Percentiles rank a stretch among this genome's conserved stretches.
phyloP scores from a whole-genome alignment of 192 early-diverging fungal species.

The Entomortierella beljakovae region DNA sequence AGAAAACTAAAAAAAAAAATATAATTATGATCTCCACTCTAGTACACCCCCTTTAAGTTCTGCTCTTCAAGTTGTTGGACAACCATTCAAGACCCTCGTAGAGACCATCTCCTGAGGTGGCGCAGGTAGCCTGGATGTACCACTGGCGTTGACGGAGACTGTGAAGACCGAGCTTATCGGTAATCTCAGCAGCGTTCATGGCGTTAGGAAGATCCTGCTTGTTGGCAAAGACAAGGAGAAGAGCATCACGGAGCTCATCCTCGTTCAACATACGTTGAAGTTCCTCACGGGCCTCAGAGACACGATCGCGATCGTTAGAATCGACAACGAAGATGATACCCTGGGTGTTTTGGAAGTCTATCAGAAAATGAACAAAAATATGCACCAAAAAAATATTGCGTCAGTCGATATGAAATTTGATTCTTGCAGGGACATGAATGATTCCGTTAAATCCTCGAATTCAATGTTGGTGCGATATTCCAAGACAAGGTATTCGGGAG shows the following conservation, averaged over 20 bases:
- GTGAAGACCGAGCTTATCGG: constrained; percentile 92
- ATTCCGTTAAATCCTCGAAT: no score
- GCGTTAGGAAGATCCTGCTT: constrained; percentile 99
- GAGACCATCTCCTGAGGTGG: constrained; percentile 94
- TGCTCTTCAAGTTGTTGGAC: constrained; percentile 73
- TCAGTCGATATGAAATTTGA: no score
- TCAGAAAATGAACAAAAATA: constrained; percentile 5
- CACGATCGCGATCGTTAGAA: constrained; percentile 95
- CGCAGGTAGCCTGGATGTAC: constrained; percentile 96
- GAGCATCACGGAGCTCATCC: constrained; percentile 92
- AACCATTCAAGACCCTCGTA: constrained; percentile 99
- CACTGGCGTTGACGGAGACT: constrained; percentile 85
- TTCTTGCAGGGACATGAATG: no score
- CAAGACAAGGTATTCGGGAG: no score
- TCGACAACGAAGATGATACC: constrained; percentile 98
- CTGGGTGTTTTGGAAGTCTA: constrained; percentile 97
- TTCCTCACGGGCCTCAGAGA: constrained; percentile 94
- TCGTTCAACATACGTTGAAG: constrained; percentile 96
- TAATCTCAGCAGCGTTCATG: constrained; percentile 94
- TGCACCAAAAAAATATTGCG: no score
- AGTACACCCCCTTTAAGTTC: constrained; percentile 40
- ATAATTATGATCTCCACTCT: not conserved
- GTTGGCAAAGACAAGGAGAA: constrained; percentile 97
- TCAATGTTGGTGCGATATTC: not conserved
- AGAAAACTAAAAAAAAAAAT: not conserved